A percentile compares a stretch with the other conserved stretches of the same genome.
These are phyloP conservation scores for Paspalum notatum DNA, from an alignment of 176 grass and related monocot species.

Conservation along the genomic window DNA sequence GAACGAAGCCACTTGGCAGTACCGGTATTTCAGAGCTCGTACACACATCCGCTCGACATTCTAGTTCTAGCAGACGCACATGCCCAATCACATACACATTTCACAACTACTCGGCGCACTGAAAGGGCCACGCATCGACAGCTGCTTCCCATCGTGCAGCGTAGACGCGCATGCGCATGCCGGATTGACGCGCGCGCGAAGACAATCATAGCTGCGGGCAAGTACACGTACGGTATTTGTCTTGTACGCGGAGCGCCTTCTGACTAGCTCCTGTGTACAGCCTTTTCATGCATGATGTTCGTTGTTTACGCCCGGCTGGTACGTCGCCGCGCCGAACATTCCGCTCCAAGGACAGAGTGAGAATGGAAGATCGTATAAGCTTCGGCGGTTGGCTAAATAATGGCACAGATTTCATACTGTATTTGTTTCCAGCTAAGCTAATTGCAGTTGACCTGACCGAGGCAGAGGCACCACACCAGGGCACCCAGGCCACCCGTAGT, in stretches of 20 bases:
- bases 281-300: neutral
- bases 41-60: neutral
- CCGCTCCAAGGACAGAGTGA: conserved; percentile 14
- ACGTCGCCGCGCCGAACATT: conserved; percentile 49
- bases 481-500: no score
- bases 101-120: neutral
- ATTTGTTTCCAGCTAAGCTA: conserved; percentile 45
- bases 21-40: neutral
- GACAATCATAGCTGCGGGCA: conserved; percentile 22
- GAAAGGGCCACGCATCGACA: neutral
- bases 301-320: neutral
- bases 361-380: neutral
- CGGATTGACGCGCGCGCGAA: neutral
- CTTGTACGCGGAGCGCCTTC: neutral
- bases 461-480: neutral
- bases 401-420: neutral
- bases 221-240: neutral
- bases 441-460: conserved; percentile 39
- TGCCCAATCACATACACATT: neutral
- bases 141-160: neutral
- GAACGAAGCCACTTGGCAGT: neutral
- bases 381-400: neutral
- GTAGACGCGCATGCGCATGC: neutral
- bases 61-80: neutral
- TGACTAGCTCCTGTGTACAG: neutral